These are phyloP conservation scores for Triticum turgidum DNA, from an alignment of 176 grass and related monocot species.

Conservation along the genomic window DNA sequence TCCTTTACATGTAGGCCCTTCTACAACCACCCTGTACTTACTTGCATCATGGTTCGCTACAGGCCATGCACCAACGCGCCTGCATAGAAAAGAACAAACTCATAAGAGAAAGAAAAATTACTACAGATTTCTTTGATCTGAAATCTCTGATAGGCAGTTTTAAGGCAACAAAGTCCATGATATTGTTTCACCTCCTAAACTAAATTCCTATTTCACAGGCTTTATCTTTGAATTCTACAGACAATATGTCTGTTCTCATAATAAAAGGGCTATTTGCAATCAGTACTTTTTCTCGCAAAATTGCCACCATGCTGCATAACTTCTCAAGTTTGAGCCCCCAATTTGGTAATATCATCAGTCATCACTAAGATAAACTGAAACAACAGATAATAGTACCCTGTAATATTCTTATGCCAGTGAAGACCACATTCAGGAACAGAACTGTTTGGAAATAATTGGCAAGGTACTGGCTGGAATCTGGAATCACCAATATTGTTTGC, in stretches of 20 bases:
- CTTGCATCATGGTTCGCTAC: conserved; percentile 62
- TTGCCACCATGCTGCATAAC: background rate
- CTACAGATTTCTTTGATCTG: background rate
- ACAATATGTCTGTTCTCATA: background rate
- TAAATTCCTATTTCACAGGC: background rate
- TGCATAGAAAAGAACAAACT: conserved; percentile 30
- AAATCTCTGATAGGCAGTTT: conserved; percentile 13
- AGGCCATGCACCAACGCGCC: conserved; percentile 83
- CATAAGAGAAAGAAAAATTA: background rate
- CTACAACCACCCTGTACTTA: conserved; percentile 55
- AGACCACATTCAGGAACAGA: background rate
- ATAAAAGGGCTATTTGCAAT: background rate
- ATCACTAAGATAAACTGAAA: conserved; percentile 15
- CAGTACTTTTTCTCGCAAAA: background rate
- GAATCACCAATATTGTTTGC: background rate
- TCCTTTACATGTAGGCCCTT: conserved; percentile 91
- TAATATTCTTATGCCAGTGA: background rate
- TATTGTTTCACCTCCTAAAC: background rate
- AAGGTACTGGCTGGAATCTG: background rate
- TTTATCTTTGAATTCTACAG: background rate
- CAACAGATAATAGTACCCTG: background rate
- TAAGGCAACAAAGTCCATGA: background rate
- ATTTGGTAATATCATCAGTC: background rate
- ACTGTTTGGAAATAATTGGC: background rate
- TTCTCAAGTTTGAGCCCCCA: background rate